Conservation (phyloP, 192 early-diverging fungal species). For the Coemansia umbellata region DNA sequence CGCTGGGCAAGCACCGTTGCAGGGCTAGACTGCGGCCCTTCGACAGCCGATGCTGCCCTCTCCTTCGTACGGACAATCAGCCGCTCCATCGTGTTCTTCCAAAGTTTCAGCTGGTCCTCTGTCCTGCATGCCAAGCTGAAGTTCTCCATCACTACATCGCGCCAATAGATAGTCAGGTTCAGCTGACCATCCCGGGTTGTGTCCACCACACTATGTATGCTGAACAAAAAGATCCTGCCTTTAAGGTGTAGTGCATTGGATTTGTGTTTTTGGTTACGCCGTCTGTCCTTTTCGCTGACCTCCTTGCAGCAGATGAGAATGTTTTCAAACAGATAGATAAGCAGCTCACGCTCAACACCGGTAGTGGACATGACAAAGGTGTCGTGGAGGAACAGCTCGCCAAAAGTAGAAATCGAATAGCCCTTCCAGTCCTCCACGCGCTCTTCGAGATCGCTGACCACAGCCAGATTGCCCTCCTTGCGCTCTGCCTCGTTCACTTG, state of each 20-base stretch:
- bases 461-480: conserved; percentile 78
- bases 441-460: conserved; percentile 74
- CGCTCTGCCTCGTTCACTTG: conserved; percentile 89
- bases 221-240: conserved; percentile 82
- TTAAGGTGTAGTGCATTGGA: conserved; percentile 64
- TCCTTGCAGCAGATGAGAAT: conserved; percentile 94
- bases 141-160: conserved; percentile 72
- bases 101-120: conserved; percentile 88
- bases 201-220: conserved; percentile 71
- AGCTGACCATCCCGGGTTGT: conserved; percentile 52
- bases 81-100: conserved; percentile 76
- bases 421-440: conserved; percentile 94
- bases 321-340: conserved; percentile 91
- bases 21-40: conserved; percentile 3
- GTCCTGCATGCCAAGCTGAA: conserved; percentile 88
- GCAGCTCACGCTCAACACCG: conserved; percentile 74
- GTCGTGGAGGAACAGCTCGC: conserved; percentile 79
- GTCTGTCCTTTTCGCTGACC: conserved; percentile 62
- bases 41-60: conserved; percentile 9
- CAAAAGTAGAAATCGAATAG: conserved; percentile 70
- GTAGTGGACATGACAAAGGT: conserved; percentile 79
- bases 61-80: conserved; percentile 58
- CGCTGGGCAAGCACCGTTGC: conserved; percentile 6
- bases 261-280: conserved; percentile 48
- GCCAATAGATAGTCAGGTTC: conserved; percentile 80